These are phyloP conservation scores for Globisporangium parvum DNA, from an alignment of 352 stramenopile genomes.

Conservation along the genomic window DNA sequence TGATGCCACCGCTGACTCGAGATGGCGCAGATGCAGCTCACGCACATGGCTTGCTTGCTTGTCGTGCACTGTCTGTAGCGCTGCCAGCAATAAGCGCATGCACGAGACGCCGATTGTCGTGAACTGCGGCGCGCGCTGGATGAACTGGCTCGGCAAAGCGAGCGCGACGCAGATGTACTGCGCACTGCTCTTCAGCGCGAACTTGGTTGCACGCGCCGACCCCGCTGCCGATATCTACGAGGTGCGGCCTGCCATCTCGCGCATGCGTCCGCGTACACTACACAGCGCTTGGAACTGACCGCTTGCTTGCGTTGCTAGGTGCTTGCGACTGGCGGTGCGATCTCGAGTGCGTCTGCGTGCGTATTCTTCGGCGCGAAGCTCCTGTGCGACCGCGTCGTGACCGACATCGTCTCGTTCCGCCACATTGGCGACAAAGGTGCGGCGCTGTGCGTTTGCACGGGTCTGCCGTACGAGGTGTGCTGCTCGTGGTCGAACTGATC, in stretches of 20 bases:
- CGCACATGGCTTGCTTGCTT: background rate
- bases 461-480: background rate
- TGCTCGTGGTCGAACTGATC: background rate
- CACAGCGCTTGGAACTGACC: background rate
- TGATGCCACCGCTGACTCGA: background rate
- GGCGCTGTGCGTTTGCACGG: background rate
- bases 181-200: conserved; percentile 50
- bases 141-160: conserved; percentile 53
- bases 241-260: conserved; percentile 10
- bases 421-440: conserved; percentile 48
- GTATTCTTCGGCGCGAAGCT: conserved; percentile 72
- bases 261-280: background rate
- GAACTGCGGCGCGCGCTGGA: conserved; percentile 39
- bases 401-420: conserved; percentile 60
- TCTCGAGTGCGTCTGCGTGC: conserved; percentile 56
- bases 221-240: conserved; percentile 44
- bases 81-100: conserved; percentile 29
- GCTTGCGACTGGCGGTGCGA: conserved; percentile 38
- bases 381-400: conserved; percentile 63
- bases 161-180: conserved; percentile 76
- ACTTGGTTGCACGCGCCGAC: conserved; percentile 56
- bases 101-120: conserved; percentile 48
- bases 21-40: background rate
- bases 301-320: conserved; percentile 18
- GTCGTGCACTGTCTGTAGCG: conserved; percentile 7